These are phyloP conservation scores for Saccharum spontaneum DNA, from an alignment of 176 grass and related monocot species.

Conservation along the genomic window DNA sequence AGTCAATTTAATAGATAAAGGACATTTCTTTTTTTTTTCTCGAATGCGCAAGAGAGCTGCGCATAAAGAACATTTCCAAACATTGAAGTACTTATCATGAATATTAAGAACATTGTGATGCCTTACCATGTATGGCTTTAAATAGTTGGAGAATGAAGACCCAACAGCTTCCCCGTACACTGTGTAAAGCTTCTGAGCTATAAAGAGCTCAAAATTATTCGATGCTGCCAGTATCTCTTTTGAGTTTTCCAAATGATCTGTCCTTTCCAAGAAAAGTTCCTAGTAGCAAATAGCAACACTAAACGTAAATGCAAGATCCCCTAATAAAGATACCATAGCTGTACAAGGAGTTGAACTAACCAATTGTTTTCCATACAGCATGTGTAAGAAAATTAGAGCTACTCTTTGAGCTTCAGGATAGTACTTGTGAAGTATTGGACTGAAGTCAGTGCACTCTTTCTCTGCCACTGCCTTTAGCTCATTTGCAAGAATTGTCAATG, in stretches of 20 bases:
- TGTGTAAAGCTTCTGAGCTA: constrained; percentile 63
- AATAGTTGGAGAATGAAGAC: constrained; percentile 46
- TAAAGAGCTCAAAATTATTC: constrained; percentile 66
- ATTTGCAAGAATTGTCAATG: constrained; percentile 63
- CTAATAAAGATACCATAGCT: background rate
- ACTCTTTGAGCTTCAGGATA: constrained; percentile 73
- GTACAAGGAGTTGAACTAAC: constrained; percentile 49
- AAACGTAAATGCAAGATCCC: constrained; percentile 40
- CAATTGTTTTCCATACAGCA: constrained; percentile 73
- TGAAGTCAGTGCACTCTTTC: constrained; percentile 65
- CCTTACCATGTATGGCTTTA: constrained; percentile 75
- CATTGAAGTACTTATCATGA: constrained; percentile 4
- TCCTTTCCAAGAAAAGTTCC: constrained; percentile 64
- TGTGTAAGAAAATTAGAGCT: constrained; percentile 63
- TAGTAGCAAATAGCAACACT: constrained; percentile 42
- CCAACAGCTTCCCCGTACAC: constrained; percentile 40
- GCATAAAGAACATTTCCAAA: background rate
- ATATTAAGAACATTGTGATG: constrained; percentile 16
- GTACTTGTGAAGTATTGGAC: constrained; percentile 54
- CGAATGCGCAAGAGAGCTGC: too few relatives aligned
- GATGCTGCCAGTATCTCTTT: constrained; percentile 67
- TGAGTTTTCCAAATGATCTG: constrained; percentile 43
- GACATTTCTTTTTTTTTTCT: background rate
- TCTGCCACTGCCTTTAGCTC: constrained; percentile 67
- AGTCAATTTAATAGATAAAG: constrained; percentile 4